A percentile compares a stretch with the other conserved stretches of the same genome.
These are phyloP conservation scores for Royoungia palumana DNA, from an alignment of 768 basidiomycete species.

Conservation along the genomic window DNA sequence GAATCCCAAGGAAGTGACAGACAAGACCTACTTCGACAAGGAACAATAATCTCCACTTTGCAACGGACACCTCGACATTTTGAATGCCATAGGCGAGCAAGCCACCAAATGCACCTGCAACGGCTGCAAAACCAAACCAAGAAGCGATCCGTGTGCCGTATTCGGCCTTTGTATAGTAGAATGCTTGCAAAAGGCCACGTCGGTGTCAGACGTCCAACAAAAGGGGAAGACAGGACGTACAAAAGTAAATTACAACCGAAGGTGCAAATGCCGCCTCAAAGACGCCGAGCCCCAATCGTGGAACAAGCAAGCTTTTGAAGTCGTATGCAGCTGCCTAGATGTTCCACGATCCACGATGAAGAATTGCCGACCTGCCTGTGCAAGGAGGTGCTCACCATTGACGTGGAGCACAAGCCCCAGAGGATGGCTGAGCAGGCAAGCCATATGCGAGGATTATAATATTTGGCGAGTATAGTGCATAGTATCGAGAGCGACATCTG, in stretches of 20 bases:
- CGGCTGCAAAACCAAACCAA: slow-evolving; percentile 54
- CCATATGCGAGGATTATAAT: slow-evolving; percentile 64
- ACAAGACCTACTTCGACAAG: slow-evolving; percentile 22
- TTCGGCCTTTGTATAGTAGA: slow-evolving; percentile 49
- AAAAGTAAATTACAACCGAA: slow-evolving; percentile 30
- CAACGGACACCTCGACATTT: slow-evolving; percentile 35
- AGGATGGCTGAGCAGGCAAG: slow-evolving; percentile 63
- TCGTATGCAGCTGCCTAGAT: slow-evolving; percentile 25
- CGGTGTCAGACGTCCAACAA: slow-evolving; percentile 13
- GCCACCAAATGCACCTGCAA: slow-evolving; percentile 56
- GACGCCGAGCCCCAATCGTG: slow-evolving; percentile 31
- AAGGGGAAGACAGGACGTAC: slow-evolving; percentile 10
- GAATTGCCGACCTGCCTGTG: no score
- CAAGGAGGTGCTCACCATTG: slow-evolving; percentile 49
- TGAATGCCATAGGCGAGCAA: slow-evolving; percentile 52
- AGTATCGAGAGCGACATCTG: slow-evolving; percentile 73
- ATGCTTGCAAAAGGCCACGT: slow-evolving; percentile 29
- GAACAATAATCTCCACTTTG: slow-evolving; percentile 41
- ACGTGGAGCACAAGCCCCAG: slow-evolving; percentile 70
- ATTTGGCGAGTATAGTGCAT: slow-evolving; percentile 62
- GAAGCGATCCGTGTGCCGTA: slow-evolving; percentile 45
- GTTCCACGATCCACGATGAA: not conserved
- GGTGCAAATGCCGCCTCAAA: slow-evolving; percentile 36
- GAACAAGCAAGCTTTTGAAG: slow-evolving; percentile 29
- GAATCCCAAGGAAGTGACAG: not conserved